Evolutionary conservation across 2,329 filamentous ascomycete species (phyloP), one percentile per base, ranked within the genome.

Genomic region (Trichoderma sp.): DNA sequence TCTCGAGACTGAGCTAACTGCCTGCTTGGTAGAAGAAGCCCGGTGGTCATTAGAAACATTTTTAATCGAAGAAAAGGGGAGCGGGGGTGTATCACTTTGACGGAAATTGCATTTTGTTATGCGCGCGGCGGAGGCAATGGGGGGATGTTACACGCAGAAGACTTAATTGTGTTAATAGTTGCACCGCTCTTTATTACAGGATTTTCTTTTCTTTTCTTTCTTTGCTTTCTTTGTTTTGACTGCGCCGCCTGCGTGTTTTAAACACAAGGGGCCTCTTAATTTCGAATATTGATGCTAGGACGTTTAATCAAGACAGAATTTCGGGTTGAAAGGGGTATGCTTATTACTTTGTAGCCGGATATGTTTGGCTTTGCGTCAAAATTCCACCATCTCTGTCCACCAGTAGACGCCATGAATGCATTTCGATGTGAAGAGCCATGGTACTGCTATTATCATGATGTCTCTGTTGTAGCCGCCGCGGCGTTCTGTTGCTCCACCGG

Each of bases 401-500:
- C 27, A 64, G 12, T 37, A 42, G 22, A 45, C 17, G 69, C 64
- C 13, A 58, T 56, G 8, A 39, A 12, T 54, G 48, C 15, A 37
- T 35, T 65, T 12, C 15, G 19, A 22, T 35, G 15, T 22, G 6
- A 22, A 29, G 10, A 29, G 22, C 45, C 2, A 8, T 9, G 17
- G 15, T 5, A 12, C n/a, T 9, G 35, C 54, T 25, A 29, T 35
- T n/a, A 64, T 61, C 48, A 45, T 67, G 39, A 67, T 34, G 56
- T 29, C 4, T 50, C 27, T 34, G 67, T 27, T 19, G 39, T 12
- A 39, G 61, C 29, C n/a, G 53, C n/a, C 12, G 54, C n/a, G 13
- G 32, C 17, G 13, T 29, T 39, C 22, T 45, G 53, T 42, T 45
- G 61, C n/a, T 69, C 67, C 8, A 69, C 48, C 9, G 80, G 75